Evolutionary conservation across 306 rosid species (phyloP), one percentile per base, ranked within the genome.

Genomic region (Vigna reflexopilosa): DNA sequence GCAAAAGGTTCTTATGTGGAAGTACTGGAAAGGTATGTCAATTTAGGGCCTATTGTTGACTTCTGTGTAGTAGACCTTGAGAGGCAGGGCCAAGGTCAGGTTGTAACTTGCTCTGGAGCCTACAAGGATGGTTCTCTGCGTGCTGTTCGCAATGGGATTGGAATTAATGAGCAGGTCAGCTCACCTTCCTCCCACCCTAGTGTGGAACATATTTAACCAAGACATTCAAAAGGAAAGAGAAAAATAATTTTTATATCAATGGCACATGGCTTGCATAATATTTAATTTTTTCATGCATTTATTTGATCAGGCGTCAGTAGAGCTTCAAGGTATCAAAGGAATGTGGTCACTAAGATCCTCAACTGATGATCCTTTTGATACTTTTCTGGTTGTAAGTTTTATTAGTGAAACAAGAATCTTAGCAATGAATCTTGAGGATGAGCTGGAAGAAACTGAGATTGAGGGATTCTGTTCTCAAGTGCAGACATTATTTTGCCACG

Each of bases 51-150:
- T 17, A 96, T 96, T 59, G 97, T 87, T 79, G 99, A 96, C 87
- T 90, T 96, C 78, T 96, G 98, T 80, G 98, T 96, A 71, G 98
- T 96, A 75, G 99, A 96, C 87, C 97, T 93, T 70, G 99, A 96
- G 80, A 91, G 99, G 87, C 99, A 96, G 91, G 99, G 98, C 64
- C 99, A 96, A 84, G 99, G 97, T 58, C 99, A 96, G 91, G 99
- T 96, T 75, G 99, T 96, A 58, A 93, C 99, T 69, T 96, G 99
- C 87, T 96, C 99, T 75, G 99, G 99, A 68, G 98, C 99, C 78
- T 96, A 81, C 86, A 96, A 91, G 88, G 99, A 96, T 70, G 99
- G 99, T 82, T 96, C 99, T 85, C 99, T 96, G 36, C 99, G 99
- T 12, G 88, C 93, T 30, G 96, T 93, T 80, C 90, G 97, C 51